Conservation (phyloP, 164 flowering plant species). For the Dillenia turbinata region DNA sequence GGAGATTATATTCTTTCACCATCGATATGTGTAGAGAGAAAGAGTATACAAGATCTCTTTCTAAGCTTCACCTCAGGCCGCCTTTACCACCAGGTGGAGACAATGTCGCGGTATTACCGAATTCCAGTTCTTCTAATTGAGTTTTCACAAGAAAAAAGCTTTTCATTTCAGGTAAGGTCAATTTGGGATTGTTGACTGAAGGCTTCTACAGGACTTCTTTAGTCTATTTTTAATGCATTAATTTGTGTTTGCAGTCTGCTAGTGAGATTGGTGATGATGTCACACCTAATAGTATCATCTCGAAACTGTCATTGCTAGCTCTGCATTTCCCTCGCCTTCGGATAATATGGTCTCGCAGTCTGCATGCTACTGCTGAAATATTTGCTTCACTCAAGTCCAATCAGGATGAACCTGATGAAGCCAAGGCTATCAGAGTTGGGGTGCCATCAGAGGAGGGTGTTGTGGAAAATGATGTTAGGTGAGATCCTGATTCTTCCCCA, state of each 20-base stretch:
- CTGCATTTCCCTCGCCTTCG: slow-evolving; percentile 96
- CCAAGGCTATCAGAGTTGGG: slow-evolving; percentile 84
- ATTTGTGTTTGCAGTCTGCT: slow-evolving; percentile 63
- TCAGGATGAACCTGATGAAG: slow-evolving; percentile 95
- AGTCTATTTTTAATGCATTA: not conserved
- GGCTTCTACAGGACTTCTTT: not conserved
- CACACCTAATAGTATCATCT: slow-evolving; percentile 73
- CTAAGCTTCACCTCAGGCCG: slow-evolving; percentile 94
- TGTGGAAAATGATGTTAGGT: slow-evolving; percentile 91
- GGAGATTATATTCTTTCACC: slow-evolving; percentile 99
- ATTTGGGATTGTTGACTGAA: not conserved
- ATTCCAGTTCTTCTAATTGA: slow-evolving; percentile 95
- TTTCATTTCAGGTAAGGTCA: slow-evolving; percentile 86
- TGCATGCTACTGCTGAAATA: slow-evolving; percentile 97
- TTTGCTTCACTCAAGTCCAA: slow-evolving; percentile 89
- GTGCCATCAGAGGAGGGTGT: slow-evolving; percentile 92
- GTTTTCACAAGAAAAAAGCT: slow-evolving; percentile 97
- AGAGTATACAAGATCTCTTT: slow-evolving; percentile 93
- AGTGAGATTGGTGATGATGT: slow-evolving; percentile 98
- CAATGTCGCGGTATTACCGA: slow-evolving; percentile 82
- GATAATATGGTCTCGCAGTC: slow-evolving; percentile 93
- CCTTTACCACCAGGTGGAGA: slow-evolving; percentile 88
- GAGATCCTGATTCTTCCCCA: slow-evolving; percentile 4
- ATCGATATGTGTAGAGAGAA: slow-evolving; percentile 88
- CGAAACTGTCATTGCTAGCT: slow-evolving; percentile 83